phyloP scores from a whole-genome alignment of 805 yeast genomes.

The Lipomyces sp. region DNA sequence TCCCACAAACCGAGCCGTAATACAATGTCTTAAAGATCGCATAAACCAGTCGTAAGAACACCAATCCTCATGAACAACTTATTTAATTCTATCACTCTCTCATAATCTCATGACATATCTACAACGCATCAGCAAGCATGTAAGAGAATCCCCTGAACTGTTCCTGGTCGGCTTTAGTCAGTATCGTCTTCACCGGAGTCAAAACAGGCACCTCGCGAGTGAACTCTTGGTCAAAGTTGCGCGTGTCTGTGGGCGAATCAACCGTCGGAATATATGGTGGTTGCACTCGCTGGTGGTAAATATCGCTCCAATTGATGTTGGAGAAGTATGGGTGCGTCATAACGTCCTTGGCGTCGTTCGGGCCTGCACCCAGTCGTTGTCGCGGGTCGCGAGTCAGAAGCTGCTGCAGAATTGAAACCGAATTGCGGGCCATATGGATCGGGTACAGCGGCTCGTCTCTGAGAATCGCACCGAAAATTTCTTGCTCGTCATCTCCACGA shows the following conservation, averaged over 20 bases:
- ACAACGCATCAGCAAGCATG: constrained; percentile 45
- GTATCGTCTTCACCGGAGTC: constrained; percentile 89
- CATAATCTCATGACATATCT: not conserved
- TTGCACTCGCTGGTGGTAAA: constrained; percentile 67
- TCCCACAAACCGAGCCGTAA: not conserved
- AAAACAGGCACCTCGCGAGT: constrained; percentile 50
- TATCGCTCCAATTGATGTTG: constrained; percentile 88
- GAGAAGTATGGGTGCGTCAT: constrained; percentile 95
- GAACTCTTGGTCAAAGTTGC: constrained; percentile 87
- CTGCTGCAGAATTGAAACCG: constrained; percentile 91
- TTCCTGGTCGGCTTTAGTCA: constrained; percentile 88
- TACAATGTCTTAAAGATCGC: not conserved
- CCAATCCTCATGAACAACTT: not conserved
- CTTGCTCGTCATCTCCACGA: constrained; percentile 96
- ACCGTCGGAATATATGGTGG: constrained; percentile 93
- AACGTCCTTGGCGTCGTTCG: constrained; percentile 86
- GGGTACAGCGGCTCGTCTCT: constrained; percentile 97
- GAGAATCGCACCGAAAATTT: constrained; percentile 92
- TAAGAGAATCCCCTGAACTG: constrained; percentile 97
- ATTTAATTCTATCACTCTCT: not conserved
- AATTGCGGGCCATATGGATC: constrained; percentile 94
- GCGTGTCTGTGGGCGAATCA: constrained; percentile 83
- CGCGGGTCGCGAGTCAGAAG: constrained; percentile 87
- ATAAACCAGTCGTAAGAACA: not conserved
- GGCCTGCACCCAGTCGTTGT: constrained; percentile 83